Evolutionary conservation across 441 rosid species (phyloP).

Genomic region (Syzygium malaccense): DNA sequence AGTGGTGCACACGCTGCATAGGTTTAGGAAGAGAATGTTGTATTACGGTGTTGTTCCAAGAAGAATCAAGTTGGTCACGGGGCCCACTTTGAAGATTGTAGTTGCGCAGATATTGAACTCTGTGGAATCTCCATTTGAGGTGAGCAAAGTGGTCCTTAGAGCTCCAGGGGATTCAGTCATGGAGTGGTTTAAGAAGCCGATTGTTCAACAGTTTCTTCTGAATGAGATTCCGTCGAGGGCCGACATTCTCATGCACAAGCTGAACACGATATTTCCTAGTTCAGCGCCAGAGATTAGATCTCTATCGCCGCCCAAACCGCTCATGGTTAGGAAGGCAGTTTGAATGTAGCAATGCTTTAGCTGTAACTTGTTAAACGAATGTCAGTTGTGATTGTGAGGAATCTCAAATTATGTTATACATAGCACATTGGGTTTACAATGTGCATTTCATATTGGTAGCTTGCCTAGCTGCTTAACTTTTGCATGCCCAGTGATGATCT

Average conservation of each 20-base stretch:
- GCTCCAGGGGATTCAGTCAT: slow-evolving; percentile 86
- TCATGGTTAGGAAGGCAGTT: slow-evolving; percentile 36
- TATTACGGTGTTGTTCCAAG: slow-evolving; percentile 92
- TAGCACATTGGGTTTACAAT: background rate
- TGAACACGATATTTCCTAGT: slow-evolving; percentile 75
- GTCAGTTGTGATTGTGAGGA: background rate
- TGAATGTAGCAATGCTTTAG: background rate
- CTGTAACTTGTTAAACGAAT: background rate
- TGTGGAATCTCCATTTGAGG: slow-evolving; percentile 91
- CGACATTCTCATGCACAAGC: slow-evolving; percentile 89
- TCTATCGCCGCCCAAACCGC: slow-evolving; percentile 73
- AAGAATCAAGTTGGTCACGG: slow-evolving; percentile 92
- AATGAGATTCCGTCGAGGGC: slow-evolving; percentile 86
- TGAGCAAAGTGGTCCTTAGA: slow-evolving; percentile 80
- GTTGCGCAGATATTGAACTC: slow-evolving; percentile 90
- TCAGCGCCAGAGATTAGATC: slow-evolving; percentile 95
- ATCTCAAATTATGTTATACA: background rate
- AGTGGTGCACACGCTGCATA: slow-evolving; percentile 89
- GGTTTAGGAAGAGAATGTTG: slow-evolving; percentile 93
- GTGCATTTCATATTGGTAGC: background rate
- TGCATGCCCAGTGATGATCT: background rate
- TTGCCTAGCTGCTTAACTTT: background rate
- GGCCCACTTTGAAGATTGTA: slow-evolving; percentile 87
- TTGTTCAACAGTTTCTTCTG: slow-evolving; percentile 90
- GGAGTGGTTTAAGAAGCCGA: slow-evolving; percentile 98